Evolutionary conservation across 345 rosid species (phyloP).

Genomic region (Salix arbutifolia): DNA sequence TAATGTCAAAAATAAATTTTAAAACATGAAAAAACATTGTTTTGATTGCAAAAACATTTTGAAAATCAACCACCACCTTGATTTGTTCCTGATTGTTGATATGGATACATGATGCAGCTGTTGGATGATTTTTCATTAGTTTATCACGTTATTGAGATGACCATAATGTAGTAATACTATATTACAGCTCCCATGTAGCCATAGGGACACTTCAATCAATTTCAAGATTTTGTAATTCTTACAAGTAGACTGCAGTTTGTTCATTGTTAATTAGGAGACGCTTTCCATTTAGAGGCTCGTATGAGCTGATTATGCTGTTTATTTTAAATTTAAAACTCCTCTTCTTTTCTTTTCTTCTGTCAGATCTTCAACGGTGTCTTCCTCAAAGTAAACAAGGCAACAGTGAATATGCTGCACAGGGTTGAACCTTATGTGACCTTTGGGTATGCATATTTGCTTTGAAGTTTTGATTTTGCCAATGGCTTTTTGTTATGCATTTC

Average conservation of each 20-base stretch:
- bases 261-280: neutral
- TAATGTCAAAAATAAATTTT: no score
- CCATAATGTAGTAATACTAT: neutral
- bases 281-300: neutral
- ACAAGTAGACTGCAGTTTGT: neutral
- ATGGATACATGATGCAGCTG: no score
- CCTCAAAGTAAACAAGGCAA: constrained; percentile 86
- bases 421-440: constrained; percentile 94
- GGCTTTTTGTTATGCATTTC: neutral
- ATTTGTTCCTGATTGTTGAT: no score
- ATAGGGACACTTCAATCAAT: neutral
- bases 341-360: neutral
- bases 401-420: constrained; percentile 84
- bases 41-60: no score
- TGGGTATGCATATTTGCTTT: constrained; percentile 42
- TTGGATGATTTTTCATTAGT: no score
- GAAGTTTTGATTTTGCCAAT: neutral
- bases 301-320: neutral
- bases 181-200: neutral
- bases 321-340: neutral
- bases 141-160: neutral
- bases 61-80: no score
- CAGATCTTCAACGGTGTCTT: constrained; percentile 95
- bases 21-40: no score
- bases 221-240: neutral